A percentile compares a stretch with the other conserved stretches of the same genome.
Evolutionary conservation across 2,329 filamentous ascomycete species (phyloP).

Genomic region (Xylariaceae sp.): DNA sequence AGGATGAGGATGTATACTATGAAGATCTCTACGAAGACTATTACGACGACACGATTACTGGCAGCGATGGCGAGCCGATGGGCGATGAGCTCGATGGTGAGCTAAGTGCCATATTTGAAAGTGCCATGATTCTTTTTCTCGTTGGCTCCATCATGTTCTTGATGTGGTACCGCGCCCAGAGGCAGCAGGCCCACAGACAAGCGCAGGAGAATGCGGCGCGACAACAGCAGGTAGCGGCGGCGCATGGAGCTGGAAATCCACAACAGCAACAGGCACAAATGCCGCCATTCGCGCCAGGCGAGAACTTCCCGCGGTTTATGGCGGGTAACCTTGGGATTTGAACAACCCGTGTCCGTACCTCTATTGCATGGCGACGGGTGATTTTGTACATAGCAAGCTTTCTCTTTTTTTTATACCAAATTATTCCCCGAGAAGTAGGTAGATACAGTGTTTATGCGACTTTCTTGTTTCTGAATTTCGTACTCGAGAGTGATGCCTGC

Average conservation of each 20-base stretch:
- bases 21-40: constrained; percentile 54
- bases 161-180: constrained; percentile 73
- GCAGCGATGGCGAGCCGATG: constrained; percentile 49
- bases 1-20: constrained; percentile 61
- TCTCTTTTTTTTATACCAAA: neutral
- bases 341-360: neutral
- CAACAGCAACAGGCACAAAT: constrained; percentile 19
- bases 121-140: constrained; percentile 73
- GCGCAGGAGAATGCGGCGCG: constrained; percentile 31
- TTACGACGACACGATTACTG: constrained; percentile 52
- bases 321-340: constrained; percentile 29
- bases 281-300: constrained; percentile 44
- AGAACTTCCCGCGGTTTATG: constrained; percentile 56
- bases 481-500: neutral
- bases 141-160: constrained; percentile 69
- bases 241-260: constrained; percentile 17
- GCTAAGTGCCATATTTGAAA: constrained; percentile 77
- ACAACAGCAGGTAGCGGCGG: constrained; percentile 10
- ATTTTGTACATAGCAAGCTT: constrained; percentile 12
- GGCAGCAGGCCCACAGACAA: constrained; percentile 51
- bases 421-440: neutral
- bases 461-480: neutral
- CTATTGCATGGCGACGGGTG: neutral
- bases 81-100: constrained; percentile 57
- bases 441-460: neutral